Conservation (phyloP, 164 flowering plant species). For the Aristolochia californica region DNA sequence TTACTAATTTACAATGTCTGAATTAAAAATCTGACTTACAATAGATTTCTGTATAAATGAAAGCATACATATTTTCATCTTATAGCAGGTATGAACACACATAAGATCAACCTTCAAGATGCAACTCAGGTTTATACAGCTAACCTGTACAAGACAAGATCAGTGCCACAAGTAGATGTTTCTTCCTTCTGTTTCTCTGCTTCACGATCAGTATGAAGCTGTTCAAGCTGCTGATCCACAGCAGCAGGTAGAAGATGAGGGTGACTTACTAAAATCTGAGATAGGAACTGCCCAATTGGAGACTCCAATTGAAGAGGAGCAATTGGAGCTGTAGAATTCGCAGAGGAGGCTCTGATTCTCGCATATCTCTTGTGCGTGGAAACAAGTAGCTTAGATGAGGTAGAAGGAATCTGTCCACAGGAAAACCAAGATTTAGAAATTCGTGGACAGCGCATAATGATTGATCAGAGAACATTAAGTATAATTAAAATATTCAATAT, state of each 20-base stretch:
- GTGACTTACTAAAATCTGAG: conserved; percentile 63
- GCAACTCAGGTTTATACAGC: too few species aligned
- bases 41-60: too few species aligned
- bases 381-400: conserved; percentile 15
- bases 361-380: conserved; percentile 18
- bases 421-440: not conserved
- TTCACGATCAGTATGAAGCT: conserved; percentile 71
- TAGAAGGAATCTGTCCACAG: conserved; percentile 24
- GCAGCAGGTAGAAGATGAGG: conserved; percentile 96
- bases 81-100: not conserved
- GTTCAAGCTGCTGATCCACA: conserved; percentile 89
- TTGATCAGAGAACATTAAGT: too few species aligned
- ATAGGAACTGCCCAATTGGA: conserved; percentile 76
- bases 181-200: conserved; percentile 53
- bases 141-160: conserved; percentile 77
- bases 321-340: conserved; percentile 32
- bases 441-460: too few species aligned
- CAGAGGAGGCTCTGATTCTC: conserved; percentile 35
- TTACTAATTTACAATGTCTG: too few species aligned
- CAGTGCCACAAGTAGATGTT: conserved; percentile 60
- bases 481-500: too few species aligned
- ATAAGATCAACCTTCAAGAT: too few species aligned
- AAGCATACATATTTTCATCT: too few species aligned
- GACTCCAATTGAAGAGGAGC: conserved; percentile 91
- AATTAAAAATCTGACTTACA: too few species aligned